Percentiles rank a stretch among this genome's conserved stretches.
phyloP scores from a whole-genome alignment of 306 rosid species.

The Lathyrus oleraceus region DNA sequence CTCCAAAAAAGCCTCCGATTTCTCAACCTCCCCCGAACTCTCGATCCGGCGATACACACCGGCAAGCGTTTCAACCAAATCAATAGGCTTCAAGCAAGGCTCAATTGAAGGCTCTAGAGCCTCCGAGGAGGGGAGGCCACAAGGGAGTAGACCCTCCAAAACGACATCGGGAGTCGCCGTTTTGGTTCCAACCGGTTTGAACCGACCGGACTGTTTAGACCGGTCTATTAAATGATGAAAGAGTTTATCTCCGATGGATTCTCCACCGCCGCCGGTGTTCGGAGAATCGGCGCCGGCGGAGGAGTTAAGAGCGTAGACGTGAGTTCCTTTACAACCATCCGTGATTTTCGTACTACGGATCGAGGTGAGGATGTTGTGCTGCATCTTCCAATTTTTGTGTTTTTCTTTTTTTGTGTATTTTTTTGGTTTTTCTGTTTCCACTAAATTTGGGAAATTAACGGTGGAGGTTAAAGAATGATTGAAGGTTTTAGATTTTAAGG shows the following conservation, averaged over 20 bases:
- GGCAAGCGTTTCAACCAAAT: conserved; percentile 55
- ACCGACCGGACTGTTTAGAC: conserved; percentile 40
- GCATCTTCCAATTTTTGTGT: conserved; percentile 49
- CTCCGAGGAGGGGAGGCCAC: conserved; percentile 61
- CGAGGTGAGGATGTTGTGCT: conserved; percentile 62
- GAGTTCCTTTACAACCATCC: conserved; percentile 78
- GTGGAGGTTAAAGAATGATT: conserved; percentile 3
- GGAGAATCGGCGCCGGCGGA: conserved; percentile 25
- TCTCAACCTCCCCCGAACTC: conserved; percentile 50
- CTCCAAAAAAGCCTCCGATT: conserved; percentile 51
- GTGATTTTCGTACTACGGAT: conserved; percentile 78
- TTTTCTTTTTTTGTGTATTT: background rate
- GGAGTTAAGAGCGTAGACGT: conserved; percentile 63
- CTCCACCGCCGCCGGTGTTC: background rate
- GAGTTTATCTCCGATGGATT: conserved; percentile 52
- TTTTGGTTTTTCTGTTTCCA: background rate
- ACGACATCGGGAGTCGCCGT: conserved; percentile 28
- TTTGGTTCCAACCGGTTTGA: conserved; percentile 51
- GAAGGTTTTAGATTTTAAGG: conserved; percentile 15
- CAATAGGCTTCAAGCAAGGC: conserved; percentile 51
- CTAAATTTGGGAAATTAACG: conserved; percentile 7
- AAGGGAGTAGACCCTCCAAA: conserved; percentile 57
- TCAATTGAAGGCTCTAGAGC: conserved; percentile 66
- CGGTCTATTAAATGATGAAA: conserved; percentile 56
- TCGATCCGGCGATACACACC: conserved; percentile 50